Evolutionary conservation across 352 stramenopile genomes (phyloP).

Genomic region (Aphanomyces astaci): DNA sequence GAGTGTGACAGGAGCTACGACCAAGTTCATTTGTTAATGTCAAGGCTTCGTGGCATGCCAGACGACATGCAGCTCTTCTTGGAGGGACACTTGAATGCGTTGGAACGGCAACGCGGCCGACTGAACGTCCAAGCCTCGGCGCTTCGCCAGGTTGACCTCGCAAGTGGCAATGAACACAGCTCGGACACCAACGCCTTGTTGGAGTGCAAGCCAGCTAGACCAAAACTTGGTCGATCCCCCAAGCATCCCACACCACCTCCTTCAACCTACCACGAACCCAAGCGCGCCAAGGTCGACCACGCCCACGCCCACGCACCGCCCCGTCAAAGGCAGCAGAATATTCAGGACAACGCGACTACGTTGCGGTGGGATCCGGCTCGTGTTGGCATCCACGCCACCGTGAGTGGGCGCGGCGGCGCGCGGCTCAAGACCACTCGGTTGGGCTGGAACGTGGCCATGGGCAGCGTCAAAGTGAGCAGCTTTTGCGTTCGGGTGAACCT

Average conservation of each 20-base stretch:
- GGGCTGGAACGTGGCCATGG: constrained; percentile 19
- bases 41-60: neutral
- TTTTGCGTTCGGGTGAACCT: constrained; percentile 4
- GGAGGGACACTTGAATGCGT: neutral
- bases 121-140: neutral
- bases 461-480: neutral
- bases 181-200: neutral
- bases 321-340: too few species aligned
- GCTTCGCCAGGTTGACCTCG: neutral
- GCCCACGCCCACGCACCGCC: too few species aligned
- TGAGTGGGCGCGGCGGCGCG: neutral
- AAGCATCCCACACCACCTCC: too few species aligned
- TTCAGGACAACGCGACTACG: neutral
- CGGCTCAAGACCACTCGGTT: neutral
- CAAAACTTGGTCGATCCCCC: neutral
- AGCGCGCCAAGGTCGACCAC: too few species aligned
- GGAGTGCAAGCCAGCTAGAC: neutral
- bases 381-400: neutral
- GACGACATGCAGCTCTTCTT: constrained; percentile 10
- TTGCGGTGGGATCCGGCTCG: neutral
- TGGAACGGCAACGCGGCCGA: neutral
- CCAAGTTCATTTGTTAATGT: neutral
- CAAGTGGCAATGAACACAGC: neutral
- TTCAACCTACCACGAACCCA: too few species aligned
- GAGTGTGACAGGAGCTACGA: neutral